These are phyloP conservation scores for Dentipellis fragilis DNA, from an alignment of 768 basidiomycete genomes.

Conservation along the genomic window DNA sequence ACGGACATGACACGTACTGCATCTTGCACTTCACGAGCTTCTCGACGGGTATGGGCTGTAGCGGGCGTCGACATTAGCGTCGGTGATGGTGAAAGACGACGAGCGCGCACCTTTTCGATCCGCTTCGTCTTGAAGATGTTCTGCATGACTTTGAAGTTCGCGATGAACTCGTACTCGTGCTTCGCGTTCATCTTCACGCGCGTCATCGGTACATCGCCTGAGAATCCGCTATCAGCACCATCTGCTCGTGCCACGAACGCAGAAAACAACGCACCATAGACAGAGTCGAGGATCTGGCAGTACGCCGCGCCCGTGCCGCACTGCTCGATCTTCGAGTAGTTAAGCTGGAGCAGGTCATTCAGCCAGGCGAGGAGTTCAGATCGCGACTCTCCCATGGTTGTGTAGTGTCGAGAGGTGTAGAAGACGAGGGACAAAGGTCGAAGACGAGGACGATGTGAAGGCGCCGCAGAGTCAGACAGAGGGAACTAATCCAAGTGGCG, in stretches of 20 bases:
- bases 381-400: constrained; percentile 58
- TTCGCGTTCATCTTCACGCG: constrained; percentile 95
- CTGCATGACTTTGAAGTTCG: constrained; percentile 94
- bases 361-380: constrained; percentile 89
- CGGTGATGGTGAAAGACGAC: background rate
- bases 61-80: constrained; percentile 1
- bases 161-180: constrained; percentile 91
- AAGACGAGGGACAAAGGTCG: background rate
- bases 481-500: no score
- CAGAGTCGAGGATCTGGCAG: constrained; percentile 90
- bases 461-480: no score
- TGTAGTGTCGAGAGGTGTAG: background rate
- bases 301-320: constrained; percentile 89
- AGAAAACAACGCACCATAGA: constrained; percentile 60
- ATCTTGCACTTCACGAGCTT: constrained; percentile 96
- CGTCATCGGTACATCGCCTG: constrained; percentile 85
- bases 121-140: constrained; percentile 85
- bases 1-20: constrained; percentile 56
- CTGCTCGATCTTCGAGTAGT: constrained; percentile 89
- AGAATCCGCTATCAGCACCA: background rate
- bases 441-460: background rate
- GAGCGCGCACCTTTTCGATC: constrained; percentile 74
- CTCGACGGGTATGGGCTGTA: constrained; percentile 90
- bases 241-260: background rate
- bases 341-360: constrained; percentile 85